Base-by-base conservation (phyloP, 768 basidiomycete genomes). In the Tylopilus subfusipes region DNA sequence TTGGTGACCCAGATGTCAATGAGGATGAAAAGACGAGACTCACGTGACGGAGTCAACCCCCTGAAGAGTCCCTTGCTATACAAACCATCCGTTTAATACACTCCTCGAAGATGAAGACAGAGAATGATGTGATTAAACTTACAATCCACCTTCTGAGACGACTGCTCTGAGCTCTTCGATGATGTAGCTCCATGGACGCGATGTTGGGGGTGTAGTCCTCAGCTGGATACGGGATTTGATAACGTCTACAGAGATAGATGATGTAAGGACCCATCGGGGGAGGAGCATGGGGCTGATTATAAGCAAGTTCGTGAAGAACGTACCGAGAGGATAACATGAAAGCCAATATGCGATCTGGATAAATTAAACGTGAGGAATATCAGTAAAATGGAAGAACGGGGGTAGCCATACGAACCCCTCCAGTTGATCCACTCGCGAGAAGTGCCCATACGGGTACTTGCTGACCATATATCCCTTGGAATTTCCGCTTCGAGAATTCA, bases 171-270 rank as follows among this genome's bases (percentile, higher is more conserved):
- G 57, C 64, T 96, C 93, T 31, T 74, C 70, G 0, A 76, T 75
- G 43, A 98, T 91, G 62, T 97, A 97, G 51, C 77, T 84, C 56
- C 83, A 80, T 8, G 88, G 88, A 5, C 81, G 85, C 2, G 91
- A 82, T 34, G 73, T 74, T 10, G 93, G 92, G 0, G 95, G 93
- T 2, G 76, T 81, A 0, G 78, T 64, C 1, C 90, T 83, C 8
- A 95, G 78, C 63, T 98, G 95, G 11, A 97, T 77, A 33, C 93
- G 84, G 5, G 92, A 94, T 74, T 98, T 98, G 30, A 95, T 82
- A 5, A 97, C 90, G 59, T 98, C 94, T 89, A 34, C 21, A 13
- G 19, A 27, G 33, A n/a, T 21, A 10, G 13, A 11, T 0, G 2
- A 25, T 16, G 13, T 19, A 11, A 30, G 34, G 18, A 16, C 22